Evolutionary conservation across 495 filamentous ascomycete genomes (phyloP).

Genomic region (Penicillium paradoxum): DNA sequence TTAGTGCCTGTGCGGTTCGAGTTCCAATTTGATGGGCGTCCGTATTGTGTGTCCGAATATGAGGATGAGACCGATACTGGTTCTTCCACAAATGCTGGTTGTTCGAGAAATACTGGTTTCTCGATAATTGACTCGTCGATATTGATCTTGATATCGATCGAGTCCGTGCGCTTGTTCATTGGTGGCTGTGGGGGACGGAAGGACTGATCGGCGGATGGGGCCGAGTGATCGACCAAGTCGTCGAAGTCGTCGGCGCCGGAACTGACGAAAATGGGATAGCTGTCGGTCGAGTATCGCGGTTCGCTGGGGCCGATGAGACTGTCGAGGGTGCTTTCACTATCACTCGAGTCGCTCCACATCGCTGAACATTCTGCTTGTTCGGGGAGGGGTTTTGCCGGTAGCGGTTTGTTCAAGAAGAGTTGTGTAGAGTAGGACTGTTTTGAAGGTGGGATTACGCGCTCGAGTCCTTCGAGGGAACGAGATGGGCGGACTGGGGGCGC

Average conservation of each 20-base stretch:
- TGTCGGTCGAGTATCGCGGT: constrained; percentile 27
- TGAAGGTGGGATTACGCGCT: constrained; percentile 35
- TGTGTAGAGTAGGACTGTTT: constrained; percentile 15
- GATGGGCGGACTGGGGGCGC: constrained; percentile 38
- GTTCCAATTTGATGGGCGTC: constrained; percentile 21
- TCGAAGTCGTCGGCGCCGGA: constrained; percentile 33
- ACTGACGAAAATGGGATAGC: constrained; percentile 39
- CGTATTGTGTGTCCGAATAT: constrained; percentile 26
- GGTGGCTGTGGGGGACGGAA: constrained; percentile 10
- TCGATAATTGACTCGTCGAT: background rate
- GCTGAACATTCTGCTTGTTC: constrained; percentile 22
- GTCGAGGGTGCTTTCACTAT: constrained; percentile 24
- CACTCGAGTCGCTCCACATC: constrained; percentile 33
- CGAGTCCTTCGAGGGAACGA: constrained; percentile 41
- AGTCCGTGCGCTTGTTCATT: constrained; percentile 12
- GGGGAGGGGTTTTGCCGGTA: constrained; percentile 30
- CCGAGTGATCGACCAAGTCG: constrained; percentile 20
- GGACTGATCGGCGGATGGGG: constrained; percentile 14
- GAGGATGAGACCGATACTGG: constrained; percentile 10
- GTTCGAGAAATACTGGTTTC: too few species aligned
- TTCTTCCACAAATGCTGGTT: too few species aligned
- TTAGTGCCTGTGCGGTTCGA: constrained; percentile 27
- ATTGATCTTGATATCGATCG: constrained; percentile 3
- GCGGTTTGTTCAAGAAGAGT: constrained; percentile 34
- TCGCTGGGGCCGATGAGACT: constrained; percentile 25